Evolutionary conservation across 1,139 yeast species (phyloP).

Genomic region (Taphrina confusa): DNA sequence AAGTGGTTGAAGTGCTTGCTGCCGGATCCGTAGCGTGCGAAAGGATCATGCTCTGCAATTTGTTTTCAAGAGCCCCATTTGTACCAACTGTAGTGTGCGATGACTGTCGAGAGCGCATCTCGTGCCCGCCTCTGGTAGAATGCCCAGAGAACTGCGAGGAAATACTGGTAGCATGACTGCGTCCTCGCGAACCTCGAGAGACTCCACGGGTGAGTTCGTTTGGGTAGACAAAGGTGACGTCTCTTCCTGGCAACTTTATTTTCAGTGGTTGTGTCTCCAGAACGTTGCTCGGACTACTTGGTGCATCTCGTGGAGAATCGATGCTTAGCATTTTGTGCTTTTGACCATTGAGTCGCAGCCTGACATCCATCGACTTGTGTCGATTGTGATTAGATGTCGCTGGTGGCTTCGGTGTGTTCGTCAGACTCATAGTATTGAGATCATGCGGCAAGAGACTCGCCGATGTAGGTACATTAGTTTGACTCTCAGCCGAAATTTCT

Average conservation of each 20-base stretch:
- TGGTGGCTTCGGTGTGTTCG: neutral
- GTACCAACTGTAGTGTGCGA: conserved; percentile 15
- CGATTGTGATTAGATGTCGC: neutral
- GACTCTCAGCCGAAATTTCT: neutral
- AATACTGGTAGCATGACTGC: conserved; percentile 16
- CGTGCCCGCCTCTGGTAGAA: conserved; percentile 1
- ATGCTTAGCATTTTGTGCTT: neutral
- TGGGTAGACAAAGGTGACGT: conserved; percentile 7
- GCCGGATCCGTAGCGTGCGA: neutral
- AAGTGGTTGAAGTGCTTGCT: conserved; percentile 1
- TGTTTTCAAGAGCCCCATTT: conserved; percentile 3
- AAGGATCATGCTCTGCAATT: conserved; percentile 11
- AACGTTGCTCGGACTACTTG: neutral
- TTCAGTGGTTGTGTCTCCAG: neutral
- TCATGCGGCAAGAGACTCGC: too few relatives aligned
- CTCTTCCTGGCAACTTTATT: conserved; percentile 12
- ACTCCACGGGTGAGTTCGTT: neutral
- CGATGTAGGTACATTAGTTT: too few relatives aligned
- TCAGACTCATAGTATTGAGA: too few relatives aligned
- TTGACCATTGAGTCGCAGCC: conserved; percentile 9
- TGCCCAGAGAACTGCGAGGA: conserved; percentile 5
- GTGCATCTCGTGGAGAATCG: neutral
- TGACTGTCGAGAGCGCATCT: conserved; percentile 9
- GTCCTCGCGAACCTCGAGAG: neutral
- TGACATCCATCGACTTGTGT: conserved; percentile 6